Percentiles rank a stretch among this genome's conserved stretches.
Conservation (phyloP, 225 moss, liverwort and hornwort species). For the Climacium dendroides region DNA sequence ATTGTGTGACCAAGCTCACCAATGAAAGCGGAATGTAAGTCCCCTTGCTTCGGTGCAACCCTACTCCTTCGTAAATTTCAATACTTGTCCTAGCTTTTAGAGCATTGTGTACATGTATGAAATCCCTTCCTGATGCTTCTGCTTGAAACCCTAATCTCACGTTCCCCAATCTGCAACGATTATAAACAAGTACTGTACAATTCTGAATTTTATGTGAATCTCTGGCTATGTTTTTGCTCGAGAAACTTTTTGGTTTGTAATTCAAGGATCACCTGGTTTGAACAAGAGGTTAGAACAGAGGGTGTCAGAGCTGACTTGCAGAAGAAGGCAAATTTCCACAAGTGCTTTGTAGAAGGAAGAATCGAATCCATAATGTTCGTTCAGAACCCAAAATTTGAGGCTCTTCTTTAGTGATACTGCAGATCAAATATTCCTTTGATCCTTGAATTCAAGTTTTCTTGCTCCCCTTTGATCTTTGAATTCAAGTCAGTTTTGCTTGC, state of each 20-base stretch:
- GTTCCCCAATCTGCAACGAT: background rate
- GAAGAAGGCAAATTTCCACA: background rate
- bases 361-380: background rate
- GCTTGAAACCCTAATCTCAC: background rate
- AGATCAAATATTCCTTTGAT: background rate
- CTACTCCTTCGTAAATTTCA: background rate
- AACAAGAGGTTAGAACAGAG: background rate
- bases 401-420: background rate
- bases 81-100: background rate
- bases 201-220: background rate
- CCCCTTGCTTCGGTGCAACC: background rate
- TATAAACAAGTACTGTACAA: background rate
- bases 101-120: background rate
- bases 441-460: no score
- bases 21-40: background rate
- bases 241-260: no score
- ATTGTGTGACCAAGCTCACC: background rate
- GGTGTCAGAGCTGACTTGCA: background rate
- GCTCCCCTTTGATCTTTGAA: background rate
- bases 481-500: background rate
- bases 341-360: background rate
- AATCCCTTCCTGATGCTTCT: background rate
- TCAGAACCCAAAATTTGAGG: background rate
- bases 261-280: background rate
- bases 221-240: background rate